Base-by-base conservation (phyloP, 2,329 filamentous ascomycete genomes). In the Alternaria dauci region DNA sequence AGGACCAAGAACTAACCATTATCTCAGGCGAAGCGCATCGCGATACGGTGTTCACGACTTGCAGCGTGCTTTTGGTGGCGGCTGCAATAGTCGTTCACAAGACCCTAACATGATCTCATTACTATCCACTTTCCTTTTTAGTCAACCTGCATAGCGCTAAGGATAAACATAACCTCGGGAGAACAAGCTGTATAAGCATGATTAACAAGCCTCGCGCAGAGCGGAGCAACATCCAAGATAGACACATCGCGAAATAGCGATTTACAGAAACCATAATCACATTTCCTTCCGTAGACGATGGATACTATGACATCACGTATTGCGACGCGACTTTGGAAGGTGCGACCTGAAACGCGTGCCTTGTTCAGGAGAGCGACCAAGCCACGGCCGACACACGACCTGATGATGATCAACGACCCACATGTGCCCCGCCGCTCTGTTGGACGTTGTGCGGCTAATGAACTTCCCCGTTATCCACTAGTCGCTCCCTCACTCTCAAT, bases 31-130 rank as follows among this genome's bases (percentile, higher is more conserved):
- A 76, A 58, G 58, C 65, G 28, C 73, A 76, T 54, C 70, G 73
- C 25, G 70, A 75, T 52, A 63, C 69, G 18, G 69, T 76, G 23
- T 76, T 76, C 36, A 73, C 70, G 9, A 68, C 71, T 16, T 76
- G 72, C 61, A 70, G 72, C 42, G 69, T 68, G 16, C 52, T 76
- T 32, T 61, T 76, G 38, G 50, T 74, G 23, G 65, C 70, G 38
- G 72, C 72, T 39, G 71, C 71, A 16, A 52, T 72, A 42, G 68
- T 71, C 43, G 71, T 73, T 32, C 66, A 74, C 38, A 71, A 69
- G 51, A 63, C 69, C 16, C 57, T 75, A 12, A 55, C 64, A 9
- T 74, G 52, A 66, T 36, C 32, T 28, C 18, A 23, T 39, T 20
- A 20, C 14, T 26, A 16, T 38, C 30, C 20, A 25, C 32, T 50